Evolutionary conservation across 805 yeast genomes (phyloP).

Genomic region (Candida germanica): DNA sequence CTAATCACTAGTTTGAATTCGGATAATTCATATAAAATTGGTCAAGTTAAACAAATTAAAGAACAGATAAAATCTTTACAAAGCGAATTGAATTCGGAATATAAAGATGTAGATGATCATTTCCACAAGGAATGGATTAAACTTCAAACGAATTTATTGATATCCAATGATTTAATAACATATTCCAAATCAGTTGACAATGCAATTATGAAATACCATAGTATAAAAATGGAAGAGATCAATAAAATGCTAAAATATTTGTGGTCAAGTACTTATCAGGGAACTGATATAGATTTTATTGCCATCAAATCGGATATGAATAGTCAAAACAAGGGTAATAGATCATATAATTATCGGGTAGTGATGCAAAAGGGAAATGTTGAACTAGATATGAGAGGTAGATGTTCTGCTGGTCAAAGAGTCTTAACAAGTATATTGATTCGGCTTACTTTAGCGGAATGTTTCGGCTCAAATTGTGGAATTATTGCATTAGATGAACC

Average conservation of each 20-base stretch:
- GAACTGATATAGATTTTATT: conserved; percentile 92
- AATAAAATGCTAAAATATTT: conserved; percentile 83
- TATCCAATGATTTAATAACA: conserved; percentile 76
- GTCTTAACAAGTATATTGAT: conserved; percentile 90
- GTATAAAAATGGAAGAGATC: conserved; percentile 87
- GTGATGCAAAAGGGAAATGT: conserved; percentile 91
- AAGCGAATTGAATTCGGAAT: conserved; percentile 67
- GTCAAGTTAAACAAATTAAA: conserved; percentile 80
- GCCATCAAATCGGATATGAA: conserved; percentile 78
- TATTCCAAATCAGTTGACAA: conserved; percentile 84
- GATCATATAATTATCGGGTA: conserved; percentile 88
- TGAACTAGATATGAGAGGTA: conserved; percentile 95
- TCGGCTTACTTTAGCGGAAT: conserved; percentile 88
- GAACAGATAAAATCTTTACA: conserved; percentile 60
- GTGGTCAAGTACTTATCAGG: conserved; percentile 92
- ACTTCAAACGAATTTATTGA: conserved; percentile 70
- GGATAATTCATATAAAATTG: conserved; percentile 68
- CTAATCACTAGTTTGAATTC: conserved; percentile 56
- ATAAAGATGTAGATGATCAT: conserved; percentile 56
- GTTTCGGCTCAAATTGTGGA: conserved; percentile 94
- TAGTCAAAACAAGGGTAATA: conserved; percentile 44
- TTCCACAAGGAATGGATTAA: conserved; percentile 72
- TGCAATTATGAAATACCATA: conserved; percentile 91
- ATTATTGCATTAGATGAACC: conserved; percentile 97
- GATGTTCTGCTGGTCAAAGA: conserved; percentile 98